Evolutionary conservation across 2,329 filamentous ascomycete species (phyloP), one percentile per base, ranked within the genome.

Genomic region (Ceratocystis papillata): DNA sequence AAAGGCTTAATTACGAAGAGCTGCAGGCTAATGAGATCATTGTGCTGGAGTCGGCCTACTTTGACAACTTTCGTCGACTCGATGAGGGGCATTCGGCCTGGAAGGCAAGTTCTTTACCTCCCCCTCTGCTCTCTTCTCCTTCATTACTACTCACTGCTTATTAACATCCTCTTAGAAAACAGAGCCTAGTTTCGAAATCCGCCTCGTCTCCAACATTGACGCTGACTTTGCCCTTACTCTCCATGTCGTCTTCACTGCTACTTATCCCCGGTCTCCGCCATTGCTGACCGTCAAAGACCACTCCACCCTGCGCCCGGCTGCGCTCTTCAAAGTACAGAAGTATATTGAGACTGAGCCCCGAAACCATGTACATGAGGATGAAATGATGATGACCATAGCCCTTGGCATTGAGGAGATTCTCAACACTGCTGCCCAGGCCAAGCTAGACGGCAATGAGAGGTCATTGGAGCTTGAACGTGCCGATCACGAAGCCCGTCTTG

Each of bases 381-480:
- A 81, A 68, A 86, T 86, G 80, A 77, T 86, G 48, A 80, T 87
- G 72, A 80, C 84, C 65, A 80, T 95, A 41, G 78, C 92, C 8
- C 82, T 84, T 69, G 84, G 83, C 2, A 83, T 89, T 62, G 86
- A 90, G 7, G 85, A 87, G 60, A 86, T 93, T 8, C 80, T 97
- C 3, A 90, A 96, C 75, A 89, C 95, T 74, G 90, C 90, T n/a
- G 89, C 90, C 1, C 81, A 86, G 70, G 85, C 86, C 33, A 88
- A 88, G 70, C 87, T 88, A 61, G 83, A 87, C 65, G 88, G 90
- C 41, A 83, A 86, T 65, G 83, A 90, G 68, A 78, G 96, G 17
- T 96, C 90, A 41, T 79, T 97, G 5, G 90, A 96, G 72, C 90
- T 95, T 71, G 92, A 97, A 75, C 84, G 92, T 48, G 90, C 88